phyloP scores from a whole-genome alignment of 192 early-diverging fungal species.

The Podila epigama region DNA sequence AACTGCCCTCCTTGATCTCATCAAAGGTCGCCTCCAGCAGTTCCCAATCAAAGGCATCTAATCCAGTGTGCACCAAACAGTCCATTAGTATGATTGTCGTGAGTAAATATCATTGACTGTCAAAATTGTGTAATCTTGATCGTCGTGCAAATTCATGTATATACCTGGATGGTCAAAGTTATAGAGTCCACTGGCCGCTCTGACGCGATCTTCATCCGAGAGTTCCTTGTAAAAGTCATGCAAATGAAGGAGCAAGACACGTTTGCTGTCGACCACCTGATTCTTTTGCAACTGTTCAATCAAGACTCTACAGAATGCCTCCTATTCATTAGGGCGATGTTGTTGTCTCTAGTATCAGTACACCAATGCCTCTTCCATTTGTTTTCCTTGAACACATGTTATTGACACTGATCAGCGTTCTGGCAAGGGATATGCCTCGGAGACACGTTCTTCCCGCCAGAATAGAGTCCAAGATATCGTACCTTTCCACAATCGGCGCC shows the following conservation, averaged over 20 bases:
- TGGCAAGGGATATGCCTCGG: too few species aligned
- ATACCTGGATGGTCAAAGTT: conserved; percentile 74
- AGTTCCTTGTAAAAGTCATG: conserved; percentile 74
- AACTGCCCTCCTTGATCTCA: conserved; percentile 54
- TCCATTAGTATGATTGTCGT: neutral
- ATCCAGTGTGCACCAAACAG: neutral
- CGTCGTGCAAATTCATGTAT: neutral
- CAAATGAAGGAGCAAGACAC: conserved; percentile 64
- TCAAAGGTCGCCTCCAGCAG: conserved; percentile 64
- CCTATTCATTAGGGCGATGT: conserved; percentile 5
- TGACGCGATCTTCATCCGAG: conserved; percentile 56
- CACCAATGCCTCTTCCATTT: too few species aligned
- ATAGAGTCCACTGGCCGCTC: conserved; percentile 58
- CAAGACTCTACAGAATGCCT: conserved; percentile 34
- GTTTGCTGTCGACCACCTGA: conserved; percentile 48
- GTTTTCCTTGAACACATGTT: too few species aligned
- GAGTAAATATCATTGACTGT: neutral
- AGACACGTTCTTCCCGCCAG: neutral
- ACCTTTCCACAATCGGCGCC: conserved; percentile 49
- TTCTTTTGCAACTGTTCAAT: conserved; percentile 54
- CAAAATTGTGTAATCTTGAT: neutral
- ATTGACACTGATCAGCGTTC: too few species aligned
- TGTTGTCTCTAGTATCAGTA: too few species aligned
- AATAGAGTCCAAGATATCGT: neutral
- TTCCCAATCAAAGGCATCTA: conserved; percentile 80